A percentile compares a stretch with the other conserved stretches of the same genome.
phyloP scores from a whole-genome alignment of 305 asterid species.

The Fraxinus albicans region DNA sequence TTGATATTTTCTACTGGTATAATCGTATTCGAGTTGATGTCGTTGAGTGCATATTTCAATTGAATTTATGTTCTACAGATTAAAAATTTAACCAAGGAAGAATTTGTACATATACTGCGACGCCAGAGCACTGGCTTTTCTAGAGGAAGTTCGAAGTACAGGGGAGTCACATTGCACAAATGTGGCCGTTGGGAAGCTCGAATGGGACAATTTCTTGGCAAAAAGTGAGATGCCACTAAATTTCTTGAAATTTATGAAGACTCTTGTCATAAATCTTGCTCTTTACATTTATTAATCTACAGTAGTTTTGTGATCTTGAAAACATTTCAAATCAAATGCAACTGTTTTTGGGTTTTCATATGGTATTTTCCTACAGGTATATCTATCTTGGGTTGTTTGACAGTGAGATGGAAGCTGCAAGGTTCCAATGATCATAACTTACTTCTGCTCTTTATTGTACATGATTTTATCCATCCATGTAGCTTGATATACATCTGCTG shows the following conservation, averaged over 20 bases:
- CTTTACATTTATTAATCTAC: neutral
- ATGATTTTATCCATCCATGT: neutral
- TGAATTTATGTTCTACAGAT: constrained; percentile 1
- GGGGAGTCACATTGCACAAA: constrained; percentile 17
- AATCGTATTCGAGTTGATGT: neutral
- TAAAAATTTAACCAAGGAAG: constrained; percentile 22
- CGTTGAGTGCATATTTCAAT: neutral
- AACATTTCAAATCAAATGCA: neutral
- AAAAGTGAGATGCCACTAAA: constrained; percentile 4
- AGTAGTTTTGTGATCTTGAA: neutral
- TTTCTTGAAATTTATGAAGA: neutral
- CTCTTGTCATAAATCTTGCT: neutral
- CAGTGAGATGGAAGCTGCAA: constrained; percentile 92
- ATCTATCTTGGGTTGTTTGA: constrained; percentile 90
- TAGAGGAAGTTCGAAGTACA: constrained; percentile 20
- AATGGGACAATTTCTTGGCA: constrained; percentile 19
- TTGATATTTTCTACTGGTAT: neutral
- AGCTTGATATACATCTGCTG: constrained; percentile 13
- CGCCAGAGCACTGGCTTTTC: constrained; percentile 25
- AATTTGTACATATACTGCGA: constrained; percentile 22
- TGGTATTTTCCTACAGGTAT: constrained; percentile 58
- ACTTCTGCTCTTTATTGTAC: constrained; percentile 9
- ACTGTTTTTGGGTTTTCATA: neutral
- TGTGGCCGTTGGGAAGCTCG: constrained; percentile 29
- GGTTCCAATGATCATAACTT: constrained; percentile 41